phyloP scores from a whole-genome alignment of 106 monocot species.

The Iris macrosiphon region DNA sequence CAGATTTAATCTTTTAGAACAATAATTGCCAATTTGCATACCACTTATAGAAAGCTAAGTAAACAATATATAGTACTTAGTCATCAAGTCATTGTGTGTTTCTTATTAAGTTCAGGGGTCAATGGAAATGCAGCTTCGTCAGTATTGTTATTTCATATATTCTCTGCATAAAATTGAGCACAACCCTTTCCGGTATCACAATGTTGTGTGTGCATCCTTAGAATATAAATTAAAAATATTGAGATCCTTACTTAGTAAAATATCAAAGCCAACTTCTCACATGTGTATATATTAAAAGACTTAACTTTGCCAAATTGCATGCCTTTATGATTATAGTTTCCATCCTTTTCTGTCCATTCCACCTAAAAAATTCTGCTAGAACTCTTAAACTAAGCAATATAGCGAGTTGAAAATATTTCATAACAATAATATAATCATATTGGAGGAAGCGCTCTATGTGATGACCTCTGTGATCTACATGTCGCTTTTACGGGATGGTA shows the following conservation, averaged over 20 bases:
- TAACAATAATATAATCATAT: neutral
- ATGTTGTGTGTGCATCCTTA: constrained; percentile 69
- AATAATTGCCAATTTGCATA: too few species aligned
- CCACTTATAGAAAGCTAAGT: too few species aligned
- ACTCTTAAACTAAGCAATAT: neutral
- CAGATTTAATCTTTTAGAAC: too few species aligned
- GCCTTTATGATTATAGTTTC: constrained; percentile 54
- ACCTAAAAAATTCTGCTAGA: constrained; percentile 25
- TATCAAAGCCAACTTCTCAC: too few species aligned
- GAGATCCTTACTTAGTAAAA: neutral
- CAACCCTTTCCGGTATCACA: constrained; percentile 83
- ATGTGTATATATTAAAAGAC: too few species aligned
- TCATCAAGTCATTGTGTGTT: constrained; percentile 3
- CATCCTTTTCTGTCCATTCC: constrained; percentile 73
- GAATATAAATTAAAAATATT: neutral
- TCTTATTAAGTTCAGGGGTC: too few species aligned
- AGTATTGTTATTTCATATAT: constrained; percentile 95
- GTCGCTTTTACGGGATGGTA: too few species aligned
- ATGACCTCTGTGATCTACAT: too few species aligned
- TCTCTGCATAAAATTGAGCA: constrained; percentile 95
- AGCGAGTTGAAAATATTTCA: neutral
- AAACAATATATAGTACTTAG: neutral
- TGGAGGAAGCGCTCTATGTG: too few species aligned
- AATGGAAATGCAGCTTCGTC: constrained; percentile 45
- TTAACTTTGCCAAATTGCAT: constrained; percentile 82